A percentile compares a stretch with the other conserved stretches of the same genome.
Conservation (phyloP, 1,284 basidiomycete genomes). For the Rhodotorula sp. region DNA sequence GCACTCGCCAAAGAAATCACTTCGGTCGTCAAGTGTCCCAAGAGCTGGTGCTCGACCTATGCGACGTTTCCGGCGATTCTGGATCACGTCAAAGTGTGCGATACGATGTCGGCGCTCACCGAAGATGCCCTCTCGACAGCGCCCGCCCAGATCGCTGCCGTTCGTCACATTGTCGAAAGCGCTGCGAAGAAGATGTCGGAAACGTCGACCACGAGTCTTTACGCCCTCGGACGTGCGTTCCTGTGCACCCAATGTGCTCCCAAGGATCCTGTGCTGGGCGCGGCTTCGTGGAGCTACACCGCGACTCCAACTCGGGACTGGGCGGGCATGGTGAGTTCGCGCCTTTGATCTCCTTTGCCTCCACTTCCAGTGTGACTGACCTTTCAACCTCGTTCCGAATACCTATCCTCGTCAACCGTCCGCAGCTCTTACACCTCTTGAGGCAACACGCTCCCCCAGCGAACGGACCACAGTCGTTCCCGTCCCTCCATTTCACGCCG, state of each 20-base stretch:
- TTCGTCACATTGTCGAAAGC: slow-evolving; percentile 3
- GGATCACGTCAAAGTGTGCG: slow-evolving; percentile 21
- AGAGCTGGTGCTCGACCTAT: not conserved
- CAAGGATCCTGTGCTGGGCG: not conserved
- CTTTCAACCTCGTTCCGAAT: too few species aligned
- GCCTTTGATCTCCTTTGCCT: too few species aligned
- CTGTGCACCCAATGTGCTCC: slow-evolving; percentile 7
- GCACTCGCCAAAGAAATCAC: not conserved
- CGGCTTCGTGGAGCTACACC: not conserved
- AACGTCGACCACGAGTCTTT: not conserved
- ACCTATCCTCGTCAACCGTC: too few species aligned
- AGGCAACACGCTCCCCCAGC: not conserved
- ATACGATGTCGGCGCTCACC: not conserved
- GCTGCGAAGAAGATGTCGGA: not conserved
- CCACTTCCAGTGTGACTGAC: too few species aligned
- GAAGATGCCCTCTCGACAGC: slow-evolving; percentile 2
- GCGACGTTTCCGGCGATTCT: slow-evolving; percentile 23
- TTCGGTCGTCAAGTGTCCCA: slow-evolving; percentile 15
- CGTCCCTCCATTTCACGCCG: not conserved
- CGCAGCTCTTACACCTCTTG: slow-evolving; percentile 5
- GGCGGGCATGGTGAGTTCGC: not conserved
- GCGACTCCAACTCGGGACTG: not conserved
- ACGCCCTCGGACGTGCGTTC: slow-evolving; percentile 23
- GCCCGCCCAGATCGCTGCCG: slow-evolving; percentile 2
- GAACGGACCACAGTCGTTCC: not conserved